Evolutionary conservation across 2,329 filamentous ascomycete species (phyloP), one percentile per base, ranked within the genome.

Genomic region (Nakataea oryzae): DNA sequence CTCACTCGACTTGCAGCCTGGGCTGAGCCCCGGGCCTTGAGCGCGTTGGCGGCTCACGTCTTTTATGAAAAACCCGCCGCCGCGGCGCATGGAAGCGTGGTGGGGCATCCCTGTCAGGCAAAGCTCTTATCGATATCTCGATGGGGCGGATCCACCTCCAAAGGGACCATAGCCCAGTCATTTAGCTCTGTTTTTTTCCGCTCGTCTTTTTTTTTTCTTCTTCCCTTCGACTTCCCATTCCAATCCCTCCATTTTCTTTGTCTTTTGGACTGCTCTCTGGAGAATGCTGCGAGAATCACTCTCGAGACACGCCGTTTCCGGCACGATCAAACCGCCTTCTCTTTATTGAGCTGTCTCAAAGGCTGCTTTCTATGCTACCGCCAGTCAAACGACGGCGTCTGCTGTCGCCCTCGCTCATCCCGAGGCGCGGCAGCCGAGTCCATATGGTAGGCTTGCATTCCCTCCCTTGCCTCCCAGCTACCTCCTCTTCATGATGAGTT

Each of bases 401-500:
- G n/a, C n/a, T n/a, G n/a, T 21, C 41, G 41, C 41, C 41, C 41
- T 7, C 14, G 21, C 41, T 6, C 41, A n/a, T 2, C 21, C 3
- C 41, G 21, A 50, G 41, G 41, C 21, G 41, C 41, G 17, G 4
- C 0, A 50, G 41, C 17, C 21, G 8, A 8, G 21, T 50, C 41
- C 41, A 24, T 17, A 17, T 50, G 6, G 41, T 50, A 50, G 24
- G 41, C 41, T 3, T n/a, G 41, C 41, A 47, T 8, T 63, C 41
- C 41, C 59, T 54, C 54, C 30, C 56, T 61, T 61, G 58, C 54
- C 67, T 68, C 47, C 58, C 26, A 61, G 27, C 30, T 54, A 47
- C 41, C 57, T 8, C 54, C 21, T 29, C 32, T 57, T 64, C 63
- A 79, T 83, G 81, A 84, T 83, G 81, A 83, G 75, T 72, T 75